Base-by-base conservation (phyloP, 495 filamentous ascomycete genomes). In the Lasiosphaeriaceae sp. region DNA sequence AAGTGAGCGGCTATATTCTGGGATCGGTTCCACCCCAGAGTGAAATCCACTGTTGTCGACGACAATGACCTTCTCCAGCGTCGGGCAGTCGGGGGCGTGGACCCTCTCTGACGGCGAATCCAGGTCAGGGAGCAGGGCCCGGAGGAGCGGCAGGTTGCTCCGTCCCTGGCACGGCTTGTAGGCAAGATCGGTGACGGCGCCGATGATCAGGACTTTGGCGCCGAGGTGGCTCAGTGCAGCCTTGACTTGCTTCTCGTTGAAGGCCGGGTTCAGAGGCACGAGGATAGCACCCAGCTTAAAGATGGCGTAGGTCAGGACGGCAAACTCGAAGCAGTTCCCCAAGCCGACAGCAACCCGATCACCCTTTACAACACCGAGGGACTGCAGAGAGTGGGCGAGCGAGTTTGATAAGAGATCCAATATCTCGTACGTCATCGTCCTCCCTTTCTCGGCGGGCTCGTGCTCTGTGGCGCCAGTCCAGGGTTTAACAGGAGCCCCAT, bases 231-330 rank as follows among this genome's bases (percentile, higher is more conserved):
- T 81, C 14, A 97, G 74, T 0, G 92, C 94, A 1, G 90, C 74
- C 16, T 84, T 75, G 9, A 97, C 85, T 71, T 98, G 94, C 14
- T 74, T 66, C 19, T 80, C 73, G 64, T 91, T 96, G 79, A 97
- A 98, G 0, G 85, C 89, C 2, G 91, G 93, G 71, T 98, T 98
- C 31, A 98, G 77, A 2, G 94, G 94, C 2, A 96, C 92, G 55
- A 97, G 75, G 48, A 97, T 86, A 44, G 90, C 94, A 16, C 94
- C 94, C 2, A 97, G 80, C 69, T 98, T 97, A 71, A 94, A 96
- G 20, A 96, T 59, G 5, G 91, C 91, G 73, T 98, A 97, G 21
- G 88, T 95, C 16, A 83, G 71, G 69, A 86, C 83, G 3, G 88
- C 89, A 66, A 86, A 91, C 73, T 96, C 92, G 66, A 88, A 76